Conservation (phyloP, 176 grass and related monocot genomes). For the Melocanna baccifera region DNA sequence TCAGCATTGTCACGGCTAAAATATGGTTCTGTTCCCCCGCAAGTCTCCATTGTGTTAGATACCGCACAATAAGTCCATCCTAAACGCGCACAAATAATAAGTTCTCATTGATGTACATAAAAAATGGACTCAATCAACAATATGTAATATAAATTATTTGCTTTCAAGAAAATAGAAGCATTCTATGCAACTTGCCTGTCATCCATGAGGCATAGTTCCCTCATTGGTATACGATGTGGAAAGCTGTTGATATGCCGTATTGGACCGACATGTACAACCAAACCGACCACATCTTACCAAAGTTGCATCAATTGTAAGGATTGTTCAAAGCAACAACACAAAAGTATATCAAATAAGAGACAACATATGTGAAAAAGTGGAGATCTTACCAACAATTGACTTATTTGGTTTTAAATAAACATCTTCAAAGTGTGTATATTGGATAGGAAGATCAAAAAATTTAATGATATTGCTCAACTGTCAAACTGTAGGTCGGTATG, state of each 20-base stretch:
- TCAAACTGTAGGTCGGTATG: not conserved
- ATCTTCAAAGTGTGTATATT: not conserved
- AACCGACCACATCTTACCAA: no score
- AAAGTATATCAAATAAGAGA: not conserved
- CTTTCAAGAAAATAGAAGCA: not conserved
- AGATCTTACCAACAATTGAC: not conserved
- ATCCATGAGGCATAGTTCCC: not conserved
- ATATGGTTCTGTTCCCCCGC: not conserved
- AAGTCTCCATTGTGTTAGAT: not conserved
- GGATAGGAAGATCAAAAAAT: not conserved
- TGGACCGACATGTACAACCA: not conserved
- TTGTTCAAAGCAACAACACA: no score
- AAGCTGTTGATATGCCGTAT: not conserved
- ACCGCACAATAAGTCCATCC: not conserved
- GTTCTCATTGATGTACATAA: not conserved
- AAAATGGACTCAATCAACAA: not conserved
- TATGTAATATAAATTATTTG: not conserved
- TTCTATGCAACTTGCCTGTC: not conserved
- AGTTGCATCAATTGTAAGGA: no score
- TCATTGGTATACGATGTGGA: not conserved
- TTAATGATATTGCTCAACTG: not conserved
- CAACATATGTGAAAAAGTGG: not conserved
- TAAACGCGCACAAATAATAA: not conserved
- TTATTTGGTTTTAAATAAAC: not conserved
- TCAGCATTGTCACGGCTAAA: not conserved